Base-by-base conservation (phyloP, 1,284 basidiomycete species). In the Paramarasmius palmivorus region DNA sequence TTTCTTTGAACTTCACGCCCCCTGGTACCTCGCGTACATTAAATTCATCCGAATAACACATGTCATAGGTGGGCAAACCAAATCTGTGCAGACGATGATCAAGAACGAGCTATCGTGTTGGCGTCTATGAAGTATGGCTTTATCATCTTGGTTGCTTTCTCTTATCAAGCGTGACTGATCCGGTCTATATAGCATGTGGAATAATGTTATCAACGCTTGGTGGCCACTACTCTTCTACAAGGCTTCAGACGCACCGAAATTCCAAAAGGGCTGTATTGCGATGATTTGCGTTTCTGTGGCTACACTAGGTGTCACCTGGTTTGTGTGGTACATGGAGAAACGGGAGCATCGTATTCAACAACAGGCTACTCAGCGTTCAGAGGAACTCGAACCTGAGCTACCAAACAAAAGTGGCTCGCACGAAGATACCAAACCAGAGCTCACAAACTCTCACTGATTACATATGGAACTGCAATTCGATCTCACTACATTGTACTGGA, bases 41-140 rank as follows among this genome's bases (percentile, higher is more conserved):
- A 22, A n/a, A 53, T 42, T 55, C 34, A 55, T 46, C 5, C 20
- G 52, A 17, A 35, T 53, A n/a, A 32, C 36, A 15, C 49, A 14
- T n/a, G n/a, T n/a, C n/a, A n/a, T 53, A 73, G 82, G n/a, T 85
- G 86, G 85, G 83, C 83, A 29, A 88, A 88, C 64, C 82, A 86
- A 63, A 83, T 86, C 54, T 86, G 86, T 52, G 77, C 80, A 12
- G 83, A 86, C 59, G 83, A 88, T 62, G 72, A 82, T 62, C 83
- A 83, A 64, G 84, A 86, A 64, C 77, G 86, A 34, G 82, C 74
- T 15, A 73, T 88, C 44, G 85, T 88, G 15, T 73, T 87, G 26
- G 85, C 82, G 29, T 86, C 84, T 7, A 88, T 87, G 84, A 86
- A 86, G 82, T 83, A 57, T 36, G 73, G 66, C 41, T 23, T 51